Evolutionary conservation across 116 monocot genomes (phyloP).

Genomic region (Dioscorea cayenensis): DNA sequence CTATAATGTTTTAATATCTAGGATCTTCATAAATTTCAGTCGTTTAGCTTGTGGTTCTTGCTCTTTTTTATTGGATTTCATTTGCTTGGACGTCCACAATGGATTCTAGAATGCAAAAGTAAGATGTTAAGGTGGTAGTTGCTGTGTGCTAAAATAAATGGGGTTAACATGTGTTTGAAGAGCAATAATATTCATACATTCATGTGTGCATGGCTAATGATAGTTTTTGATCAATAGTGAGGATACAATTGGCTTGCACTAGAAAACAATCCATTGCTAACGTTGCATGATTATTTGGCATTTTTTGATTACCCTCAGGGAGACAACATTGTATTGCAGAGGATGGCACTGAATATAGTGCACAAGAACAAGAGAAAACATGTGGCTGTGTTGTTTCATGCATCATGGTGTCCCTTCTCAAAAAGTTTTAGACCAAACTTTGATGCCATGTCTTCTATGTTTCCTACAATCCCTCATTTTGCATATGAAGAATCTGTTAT

Average conservation of each 20-base stretch:
- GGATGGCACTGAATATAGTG: slow-evolving; percentile 46
- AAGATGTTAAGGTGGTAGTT: too few relatives aligned
- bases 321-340: slow-evolving; percentile 55
- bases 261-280: not conserved
- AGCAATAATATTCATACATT: too few relatives aligned
- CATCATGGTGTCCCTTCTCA: slow-evolving; percentile 98
- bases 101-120: too few relatives aligned
- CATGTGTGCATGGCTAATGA: too few relatives aligned
- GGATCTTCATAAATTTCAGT: too few relatives aligned
- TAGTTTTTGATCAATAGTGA: too few relatives aligned
- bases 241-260: not conserved
- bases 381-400: slow-evolving; percentile 85
- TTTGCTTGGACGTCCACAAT: too few relatives aligned
- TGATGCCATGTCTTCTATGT: slow-evolving; percentile 39
- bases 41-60: too few relatives aligned
- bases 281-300: not conserved
- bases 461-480: slow-evolving; percentile 77
- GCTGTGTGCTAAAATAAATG: too few relatives aligned
- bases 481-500: slow-evolving; percentile 88
- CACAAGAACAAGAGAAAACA: slow-evolving; percentile 47
- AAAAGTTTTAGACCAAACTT: slow-evolving; percentile 65
- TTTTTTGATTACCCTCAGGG: slow-evolving; percentile 35
- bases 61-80: too few relatives aligned
- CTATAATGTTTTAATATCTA: too few relatives aligned
- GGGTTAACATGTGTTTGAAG: too few relatives aligned